Evolutionary conservation across 768 basidiomycete species (phyloP).

Genomic region (Trametes sanguinea): DNA sequence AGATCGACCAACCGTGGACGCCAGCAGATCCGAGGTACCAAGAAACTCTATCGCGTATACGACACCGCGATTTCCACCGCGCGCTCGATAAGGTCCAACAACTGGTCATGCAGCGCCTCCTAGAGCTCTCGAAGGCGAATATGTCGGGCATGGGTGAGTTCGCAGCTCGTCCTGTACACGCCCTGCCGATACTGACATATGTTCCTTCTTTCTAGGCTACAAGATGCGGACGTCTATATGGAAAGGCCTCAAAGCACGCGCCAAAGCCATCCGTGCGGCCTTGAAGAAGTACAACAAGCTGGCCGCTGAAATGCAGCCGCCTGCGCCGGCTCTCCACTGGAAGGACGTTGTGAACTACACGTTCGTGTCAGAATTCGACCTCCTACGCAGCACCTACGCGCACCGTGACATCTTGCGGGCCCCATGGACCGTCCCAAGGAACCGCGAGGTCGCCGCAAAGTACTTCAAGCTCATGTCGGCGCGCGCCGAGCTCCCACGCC

Average conservation of each 20-base stretch:
- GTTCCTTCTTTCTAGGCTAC: neutral
- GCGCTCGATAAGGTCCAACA: no score
- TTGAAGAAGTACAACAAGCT: slow-evolving; percentile 8
- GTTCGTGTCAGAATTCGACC: slow-evolving; percentile 7
- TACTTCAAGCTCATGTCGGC: slow-evolving; percentile 6
- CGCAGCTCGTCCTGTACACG: no score
- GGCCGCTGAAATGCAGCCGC: slow-evolving; percentile 3
- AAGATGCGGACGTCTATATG: slow-evolving; percentile 9
- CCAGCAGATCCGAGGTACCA: no score
- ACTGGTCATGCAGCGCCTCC: no score
- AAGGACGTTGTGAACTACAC: slow-evolving; percentile 12
- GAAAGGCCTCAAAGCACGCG: slow-evolving; percentile 10
- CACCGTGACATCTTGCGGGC: neutral
- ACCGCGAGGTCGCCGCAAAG: slow-evolving; percentile 9
- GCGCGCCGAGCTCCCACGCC: neutral
- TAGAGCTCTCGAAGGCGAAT: slow-evolving; percentile 9
- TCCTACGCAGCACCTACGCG: neutral
- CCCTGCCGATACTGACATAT: neutral
- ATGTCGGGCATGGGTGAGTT: slow-evolving; percentile 1
- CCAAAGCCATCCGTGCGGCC: slow-evolving; percentile 5
- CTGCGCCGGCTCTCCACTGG: slow-evolving; percentile 2
- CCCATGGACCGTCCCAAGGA: neutral
- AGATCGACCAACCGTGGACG: no score
- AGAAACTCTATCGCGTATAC: no score
- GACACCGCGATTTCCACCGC: no score